Conservation (phyloP, 1,284 basidiomycete genomes). For the Pseudozyma thailandica region DNA sequence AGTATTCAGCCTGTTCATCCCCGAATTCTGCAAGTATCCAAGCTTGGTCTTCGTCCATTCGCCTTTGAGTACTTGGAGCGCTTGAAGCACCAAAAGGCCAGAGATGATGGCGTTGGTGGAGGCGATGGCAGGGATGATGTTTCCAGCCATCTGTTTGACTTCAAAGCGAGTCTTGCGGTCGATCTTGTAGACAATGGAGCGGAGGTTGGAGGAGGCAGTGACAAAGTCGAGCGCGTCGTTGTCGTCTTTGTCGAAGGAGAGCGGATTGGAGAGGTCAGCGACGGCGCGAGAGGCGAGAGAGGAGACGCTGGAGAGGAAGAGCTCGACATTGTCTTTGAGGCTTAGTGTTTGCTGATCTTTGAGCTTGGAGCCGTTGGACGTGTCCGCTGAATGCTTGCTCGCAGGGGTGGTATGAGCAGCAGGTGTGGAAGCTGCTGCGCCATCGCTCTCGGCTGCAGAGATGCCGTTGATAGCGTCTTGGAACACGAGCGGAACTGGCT, state of each 20-base stretch:
- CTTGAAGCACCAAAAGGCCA: slow-evolving; percentile 91
- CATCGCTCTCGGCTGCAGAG: not conserved
- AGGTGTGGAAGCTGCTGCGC: not conserved
- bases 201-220: slow-evolving; percentile 90
- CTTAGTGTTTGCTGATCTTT: slow-evolving; percentile 58
- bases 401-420: not conserved
- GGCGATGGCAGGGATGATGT: slow-evolving; percentile 94
- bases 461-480: slow-evolving; percentile 73
- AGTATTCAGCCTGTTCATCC: not conserved
- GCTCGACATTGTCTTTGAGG: slow-evolving; percentile 56
- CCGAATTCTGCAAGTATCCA: slow-evolving; percentile 33
- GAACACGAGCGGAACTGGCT: slow-evolving; percentile 85
- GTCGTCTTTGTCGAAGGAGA: slow-evolving; percentile 97
- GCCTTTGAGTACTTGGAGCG: slow-evolving; percentile 77
- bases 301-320: slow-evolving; percentile 74
- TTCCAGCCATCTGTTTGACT: slow-evolving; percentile 99
- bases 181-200: slow-evolving; percentile 89
- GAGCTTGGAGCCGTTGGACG: slow-evolving; percentile 27
- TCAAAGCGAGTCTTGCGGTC: slow-evolving; percentile 89
- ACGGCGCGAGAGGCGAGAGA: slow-evolving; percentile 80
- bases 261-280: slow-evolving; percentile 75
- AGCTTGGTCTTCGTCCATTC: slow-evolving; percentile 39
- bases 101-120: slow-evolving; percentile 98
- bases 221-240: slow-evolving; percentile 97
- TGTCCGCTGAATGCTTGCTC: not conserved